Evolutionary conservation across 169 alveolate genomes (phyloP), one percentile per base, ranked within the genome.

Genomic region (Cryptosporidium bovis): DNA sequence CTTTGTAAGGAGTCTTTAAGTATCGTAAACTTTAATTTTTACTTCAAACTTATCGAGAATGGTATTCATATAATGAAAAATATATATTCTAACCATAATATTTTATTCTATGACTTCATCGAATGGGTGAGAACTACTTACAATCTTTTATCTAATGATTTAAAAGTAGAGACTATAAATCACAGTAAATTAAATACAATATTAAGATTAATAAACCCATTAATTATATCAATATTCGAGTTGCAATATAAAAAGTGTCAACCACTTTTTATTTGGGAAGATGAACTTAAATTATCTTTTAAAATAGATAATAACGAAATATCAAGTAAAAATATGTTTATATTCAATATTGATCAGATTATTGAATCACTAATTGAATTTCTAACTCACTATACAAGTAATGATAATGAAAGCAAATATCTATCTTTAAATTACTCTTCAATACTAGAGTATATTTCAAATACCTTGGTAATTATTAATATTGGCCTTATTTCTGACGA

Each of bases 191-290:
- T 53, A 53, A n/a, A 16, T 1, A 40, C 56, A 5, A 13, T 69
- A n/a, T 51, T 67, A 8, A 69, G 24, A 31, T 31, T 69, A 3
- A 18, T 69, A 3, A 69, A 31, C 34, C 66, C 55, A 34, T 29
- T 34, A 1, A 5, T 69, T 29, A 15, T 15, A 33, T 29, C 67
- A 15, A 55, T 56, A 55, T 69, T 53, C 2, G 40, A 44, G 31
- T 7, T 56, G n/a, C 56, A 53, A 12, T 20, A 29, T 18, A 48
- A 69, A 20, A 53, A 16, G 24, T 46, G 56, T 1, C 55, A 29
- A 48, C 8, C 51, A 31, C 40, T 69, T 15, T 69, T 69, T 55
- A 16, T 69, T 16, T 69, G 83, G 83, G 56, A 36, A 2, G 24
- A 16, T 69, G 83, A 69, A 33, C 60, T 66, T 29, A 65, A 65